Evolutionary conservation across 164 flowering plant genomes (phyloP).

Genomic region (Magnolia kwangsiensis): DNA sequence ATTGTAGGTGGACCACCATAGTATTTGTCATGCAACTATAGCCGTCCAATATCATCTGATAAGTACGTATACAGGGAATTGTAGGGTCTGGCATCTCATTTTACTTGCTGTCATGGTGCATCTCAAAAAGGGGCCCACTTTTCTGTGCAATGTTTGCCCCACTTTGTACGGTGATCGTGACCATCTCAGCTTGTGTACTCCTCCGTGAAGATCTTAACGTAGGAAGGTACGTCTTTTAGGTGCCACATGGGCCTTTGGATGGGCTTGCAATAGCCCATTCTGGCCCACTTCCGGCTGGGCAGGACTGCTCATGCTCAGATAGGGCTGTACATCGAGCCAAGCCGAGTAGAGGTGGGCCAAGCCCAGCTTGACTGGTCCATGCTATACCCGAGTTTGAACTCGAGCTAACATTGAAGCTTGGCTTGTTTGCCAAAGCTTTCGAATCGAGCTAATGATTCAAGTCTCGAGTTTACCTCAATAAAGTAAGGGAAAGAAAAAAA

Average conservation of each 20-base stretch:
- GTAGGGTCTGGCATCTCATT: constrained; percentile 41
- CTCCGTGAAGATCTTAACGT: constrained; percentile 47
- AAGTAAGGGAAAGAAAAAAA: too few relatives aligned
- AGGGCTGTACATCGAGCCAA: too few relatives aligned
- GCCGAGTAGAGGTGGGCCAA: too few relatives aligned
- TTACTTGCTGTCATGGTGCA: constrained; percentile 66
- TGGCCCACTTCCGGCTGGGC: neutral
- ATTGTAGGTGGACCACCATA: too few relatives aligned
- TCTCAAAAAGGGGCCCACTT: constrained; percentile 56
- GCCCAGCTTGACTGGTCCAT: too few relatives aligned
- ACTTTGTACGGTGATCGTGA: constrained; percentile 53
- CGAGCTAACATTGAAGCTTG: too few relatives aligned
- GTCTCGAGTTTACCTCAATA: too few relatives aligned
- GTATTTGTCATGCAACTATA: too few relatives aligned
- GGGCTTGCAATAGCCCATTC: neutral
- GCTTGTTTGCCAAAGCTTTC: too few relatives aligned
- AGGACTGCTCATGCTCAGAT: too few relatives aligned
- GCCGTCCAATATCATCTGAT: neutral
- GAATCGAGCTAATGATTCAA: too few relatives aligned
- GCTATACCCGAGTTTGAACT: too few relatives aligned
- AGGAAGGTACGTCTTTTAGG: constrained; percentile 46
- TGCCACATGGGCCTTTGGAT: neutral
- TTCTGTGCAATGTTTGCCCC: constrained; percentile 77
- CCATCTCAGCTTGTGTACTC: constrained; percentile 43
- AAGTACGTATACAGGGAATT: constrained; percentile 31